Percentiles rank a stretch among this genome's conserved stretches.
phyloP scores from a whole-genome alignment of 2,329 filamentous ascomycete genomes.

The Pyrenochaeta sp. region DNA sequence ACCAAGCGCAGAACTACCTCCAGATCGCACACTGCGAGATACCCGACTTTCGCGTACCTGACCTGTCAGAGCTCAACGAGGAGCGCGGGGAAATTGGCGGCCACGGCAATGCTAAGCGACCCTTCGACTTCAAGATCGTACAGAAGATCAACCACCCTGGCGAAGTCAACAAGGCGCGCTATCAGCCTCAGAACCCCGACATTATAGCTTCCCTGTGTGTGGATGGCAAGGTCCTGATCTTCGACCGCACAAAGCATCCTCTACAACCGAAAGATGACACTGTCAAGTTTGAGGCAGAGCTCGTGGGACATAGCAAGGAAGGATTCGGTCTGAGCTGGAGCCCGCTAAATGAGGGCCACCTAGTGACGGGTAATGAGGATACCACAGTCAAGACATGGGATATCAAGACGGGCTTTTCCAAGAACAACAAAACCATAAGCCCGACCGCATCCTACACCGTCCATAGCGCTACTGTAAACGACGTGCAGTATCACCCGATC shows the following conservation, averaged over 20 bases:
- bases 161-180: slow-evolving; percentile 98
- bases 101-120: slow-evolving; percentile 79
- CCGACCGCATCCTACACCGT: slow-evolving; percentile 82
- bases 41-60: slow-evolving; percentile 77
- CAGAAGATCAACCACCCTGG: slow-evolving; percentile 97
- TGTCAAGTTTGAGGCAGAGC: slow-evolving; percentile 82
- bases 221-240: slow-evolving; percentile 88
- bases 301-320: slow-evolving; percentile 85
- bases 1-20: slow-evolving; percentile 85
- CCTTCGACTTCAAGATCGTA: slow-evolving; percentile 88
- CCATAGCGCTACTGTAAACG: slow-evolving; percentile 91
- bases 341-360: slow-evolving; percentile 79
- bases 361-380: slow-evolving; percentile 93
- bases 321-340: slow-evolving; percentile 96
- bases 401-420: slow-evolving; percentile 74
- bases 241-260: slow-evolving; percentile 94
- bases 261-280: slow-evolving; percentile 70
- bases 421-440: slow-evolving; percentile 73
- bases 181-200: slow-evolving; percentile 96
- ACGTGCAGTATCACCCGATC: slow-evolving; percentile 93
- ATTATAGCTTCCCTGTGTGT: slow-evolving; percentile 93
- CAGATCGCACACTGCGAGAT: slow-evolving; percentile 95
- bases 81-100: slow-evolving; percentile 93
- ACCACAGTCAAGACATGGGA: slow-evolving; percentile 94
- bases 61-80: slow-evolving; percentile 87